Evolutionary conservation across 202 grass and related monocot species (phyloP).

Genomic region (Dendrocalamus latiflorus): DNA sequence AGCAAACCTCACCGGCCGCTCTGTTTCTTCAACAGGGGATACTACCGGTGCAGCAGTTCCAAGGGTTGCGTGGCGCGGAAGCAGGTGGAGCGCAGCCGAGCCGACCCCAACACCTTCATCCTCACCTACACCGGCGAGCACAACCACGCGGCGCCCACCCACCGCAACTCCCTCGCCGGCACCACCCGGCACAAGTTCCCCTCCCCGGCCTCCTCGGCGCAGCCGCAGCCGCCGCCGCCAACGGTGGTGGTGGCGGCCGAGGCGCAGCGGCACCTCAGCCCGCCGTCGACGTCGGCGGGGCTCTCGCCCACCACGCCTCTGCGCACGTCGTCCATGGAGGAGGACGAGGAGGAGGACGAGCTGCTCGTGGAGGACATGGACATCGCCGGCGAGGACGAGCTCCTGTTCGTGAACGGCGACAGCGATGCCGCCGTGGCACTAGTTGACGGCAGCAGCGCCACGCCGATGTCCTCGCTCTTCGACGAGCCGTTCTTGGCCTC

Average conservation of each 20-base stretch:
- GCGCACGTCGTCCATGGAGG: slow-evolving; percentile 36
- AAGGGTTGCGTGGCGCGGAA: slow-evolving; percentile 83
- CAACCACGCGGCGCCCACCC: too few species aligned
- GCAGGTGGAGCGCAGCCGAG: slow-evolving; percentile 78
- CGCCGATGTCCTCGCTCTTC: slow-evolving; percentile 17
- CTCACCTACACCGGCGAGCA: too few species aligned
- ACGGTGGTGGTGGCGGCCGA: slow-evolving; percentile 12
- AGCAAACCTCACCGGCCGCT: slow-evolving; percentile 13
- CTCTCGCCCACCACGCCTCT: too few species aligned
- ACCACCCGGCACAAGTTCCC: too few species aligned
- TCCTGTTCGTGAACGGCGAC: slow-evolving; percentile 47
- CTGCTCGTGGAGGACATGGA: slow-evolving; percentile 66
- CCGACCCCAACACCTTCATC: slow-evolving; percentile 69
- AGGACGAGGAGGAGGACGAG: slow-evolving; percentile 51
- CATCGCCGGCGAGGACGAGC: slow-evolving; percentile 65
- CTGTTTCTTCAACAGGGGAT: too few species aligned
- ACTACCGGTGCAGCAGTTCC: slow-evolving; percentile 89
- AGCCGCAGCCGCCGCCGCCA: too few species aligned
- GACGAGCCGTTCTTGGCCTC: slow-evolving; percentile 31
- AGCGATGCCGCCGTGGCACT: neutral
- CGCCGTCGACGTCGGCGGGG: too few species aligned
- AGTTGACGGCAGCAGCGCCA: neutral
- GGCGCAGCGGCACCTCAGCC: neutral
- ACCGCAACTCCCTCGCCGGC: too few species aligned
- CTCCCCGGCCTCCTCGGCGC: too few species aligned